Evolutionary conservation across 2,329 filamentous ascomycete species (phyloP), one percentile per base, ranked within the genome.

Genomic region (Penicillium griseofulvum): DNA sequence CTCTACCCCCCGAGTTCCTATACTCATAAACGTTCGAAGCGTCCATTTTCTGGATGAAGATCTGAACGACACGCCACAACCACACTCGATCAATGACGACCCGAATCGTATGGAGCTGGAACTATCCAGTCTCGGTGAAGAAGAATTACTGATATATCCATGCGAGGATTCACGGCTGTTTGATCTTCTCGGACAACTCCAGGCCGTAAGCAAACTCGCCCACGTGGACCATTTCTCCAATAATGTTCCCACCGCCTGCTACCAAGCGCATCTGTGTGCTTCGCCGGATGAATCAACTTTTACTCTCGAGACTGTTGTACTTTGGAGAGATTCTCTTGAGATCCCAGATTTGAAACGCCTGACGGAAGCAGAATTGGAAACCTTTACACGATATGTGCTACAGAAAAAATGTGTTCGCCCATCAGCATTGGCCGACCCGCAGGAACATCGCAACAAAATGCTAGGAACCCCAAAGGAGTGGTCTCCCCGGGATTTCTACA

Each of bases 401-500:
- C 60, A 64, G 26, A 58, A 68, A 33, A 33, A 49, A 45, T 55
- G 60, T 33, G 56, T 59, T 22, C 39, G 31, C 7, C 52, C 53
- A 5, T 42, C 24, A 11, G 47, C 10, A 1, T 4, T 28, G 14
- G 24, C 39, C 9, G 29, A 47, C 1, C 42, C 49, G 11, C 28
- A 34, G 19, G 28, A 34, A n/a, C 52, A 31, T 28, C 65, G 60
- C 14, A 56, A 65, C 12, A 54, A 49, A 31, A 49, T 54, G 43
- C 38, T 54, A 3, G 63, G 63, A 6, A 9, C 28, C 29, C 24
- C 29, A 7, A 52, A 48, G 33, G 17, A 37, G 11, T 74, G 72
- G 72, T 64, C 65, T 9, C 70, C 72, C 14, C 68, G 72, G 17
- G 75, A 79, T 44, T 80, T 80, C 56, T 80, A 80, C 49, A 71